These are phyloP conservation scores for Rauvolfia tetraphylla DNA, from an alignment of 257 asterid species.

Conservation along the genomic window DNA sequence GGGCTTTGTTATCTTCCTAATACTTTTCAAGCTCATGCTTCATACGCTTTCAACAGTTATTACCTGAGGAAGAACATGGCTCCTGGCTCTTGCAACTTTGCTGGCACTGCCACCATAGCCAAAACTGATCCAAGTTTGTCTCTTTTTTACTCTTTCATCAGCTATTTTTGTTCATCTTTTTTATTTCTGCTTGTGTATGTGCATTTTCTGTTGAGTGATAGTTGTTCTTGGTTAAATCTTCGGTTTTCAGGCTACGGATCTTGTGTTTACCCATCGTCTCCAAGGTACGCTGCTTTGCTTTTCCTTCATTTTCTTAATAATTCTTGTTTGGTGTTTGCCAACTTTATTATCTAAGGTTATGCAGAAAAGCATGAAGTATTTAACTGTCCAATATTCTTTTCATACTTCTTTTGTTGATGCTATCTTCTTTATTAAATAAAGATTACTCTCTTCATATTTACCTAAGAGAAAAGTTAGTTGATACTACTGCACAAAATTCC, in stretches of 20 bases:
- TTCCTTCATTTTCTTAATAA: conserved; percentile 19
- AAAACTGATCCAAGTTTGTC: conserved; percentile 80
- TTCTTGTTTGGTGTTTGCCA: not conserved
- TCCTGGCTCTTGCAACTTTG: conserved; percentile 71
- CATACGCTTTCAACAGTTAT: conserved; percentile 82
- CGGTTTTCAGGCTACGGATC: conserved; percentile 77
- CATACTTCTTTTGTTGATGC: not conserved
- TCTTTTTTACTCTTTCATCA: not conserved
- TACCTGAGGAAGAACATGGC: conserved; percentile 66
- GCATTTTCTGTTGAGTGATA: not conserved
- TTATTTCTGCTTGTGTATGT: not conserved
- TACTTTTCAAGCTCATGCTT: conserved; percentile 78
- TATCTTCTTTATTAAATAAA: not conserved
- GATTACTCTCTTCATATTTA: not conserved
- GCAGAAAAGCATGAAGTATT: conserved; percentile 2
- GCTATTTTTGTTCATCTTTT: not conserved
- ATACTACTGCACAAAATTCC: not conserved
- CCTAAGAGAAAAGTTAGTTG: too few relatives aligned
- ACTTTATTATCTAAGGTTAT: not conserved
- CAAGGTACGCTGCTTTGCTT: conserved; percentile 37
- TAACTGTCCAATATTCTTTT: not conserved
- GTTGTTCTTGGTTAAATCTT: not conserved
- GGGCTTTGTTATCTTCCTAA: conserved; percentile 82
- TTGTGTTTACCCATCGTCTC: conserved; percentile 74
- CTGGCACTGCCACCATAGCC: conserved; percentile 69